Evolutionary conservation across 768 basidiomycete species (phyloP).

Genomic region (Coprinopsis marcescibilis): DNA sequence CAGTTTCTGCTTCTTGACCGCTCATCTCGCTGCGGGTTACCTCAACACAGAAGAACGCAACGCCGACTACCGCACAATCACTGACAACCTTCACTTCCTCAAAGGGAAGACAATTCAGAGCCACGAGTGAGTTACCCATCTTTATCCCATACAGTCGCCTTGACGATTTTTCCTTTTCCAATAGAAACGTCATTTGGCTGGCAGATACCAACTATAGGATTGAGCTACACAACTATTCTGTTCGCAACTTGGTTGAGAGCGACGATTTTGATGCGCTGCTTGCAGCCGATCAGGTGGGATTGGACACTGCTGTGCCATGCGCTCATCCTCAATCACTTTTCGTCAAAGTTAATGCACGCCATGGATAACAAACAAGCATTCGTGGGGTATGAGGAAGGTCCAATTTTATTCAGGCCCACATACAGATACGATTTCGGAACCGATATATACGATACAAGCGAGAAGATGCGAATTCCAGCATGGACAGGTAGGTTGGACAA

Average conservation of each 20-base stretch:
- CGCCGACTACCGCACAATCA: slow-evolving; percentile 86
- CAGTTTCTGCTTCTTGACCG: slow-evolving; percentile 91
- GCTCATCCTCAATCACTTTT: slow-evolving; percentile 3
- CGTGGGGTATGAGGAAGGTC: slow-evolving; percentile 81
- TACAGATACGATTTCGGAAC: slow-evolving; percentile 86
- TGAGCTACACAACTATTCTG: slow-evolving; percentile 77
- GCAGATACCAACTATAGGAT: slow-evolving; percentile 97
- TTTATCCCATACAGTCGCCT: slow-evolving; percentile 2
- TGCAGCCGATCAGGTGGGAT: slow-evolving; percentile 74
- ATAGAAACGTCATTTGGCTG: slow-evolving; percentile 87
- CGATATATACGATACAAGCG: slow-evolving; percentile 89
- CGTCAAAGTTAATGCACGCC: slow-evolving; percentile 56
- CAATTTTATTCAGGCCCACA: slow-evolving; percentile 87
- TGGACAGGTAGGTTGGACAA: slow-evolving; percentile 89
- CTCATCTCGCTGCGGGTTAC: slow-evolving; percentile 96
- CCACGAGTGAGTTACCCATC: slow-evolving; percentile 67
- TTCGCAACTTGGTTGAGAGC: slow-evolving; percentile 55
- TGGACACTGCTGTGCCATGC: slow-evolving; percentile 14
- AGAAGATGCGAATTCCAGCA: slow-evolving; percentile 93
- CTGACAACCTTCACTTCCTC: slow-evolving; percentile 76
- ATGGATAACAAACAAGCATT: slow-evolving; percentile 77
- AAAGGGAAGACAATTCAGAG: slow-evolving; percentile 83
- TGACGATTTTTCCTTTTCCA: neutral
- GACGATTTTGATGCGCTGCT: slow-evolving; percentile 71
- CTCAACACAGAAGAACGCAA: slow-evolving; percentile 86